Base-by-base conservation (phyloP, 1,284 basidiomycete species). In the Malassezia nana region DNA sequence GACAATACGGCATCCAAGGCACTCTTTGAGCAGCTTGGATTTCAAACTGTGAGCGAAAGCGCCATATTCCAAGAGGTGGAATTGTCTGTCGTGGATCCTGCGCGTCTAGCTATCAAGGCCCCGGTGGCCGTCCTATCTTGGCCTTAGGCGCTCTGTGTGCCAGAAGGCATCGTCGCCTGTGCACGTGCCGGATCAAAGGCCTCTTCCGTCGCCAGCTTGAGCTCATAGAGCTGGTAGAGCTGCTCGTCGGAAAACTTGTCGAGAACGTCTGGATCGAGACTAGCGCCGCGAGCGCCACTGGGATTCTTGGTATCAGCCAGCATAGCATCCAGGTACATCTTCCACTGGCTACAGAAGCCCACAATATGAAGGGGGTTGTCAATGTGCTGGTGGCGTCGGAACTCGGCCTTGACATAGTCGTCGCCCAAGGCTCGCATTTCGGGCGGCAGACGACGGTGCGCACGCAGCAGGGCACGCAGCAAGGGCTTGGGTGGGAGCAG, bases 401-500 rank as follows among this genome's bases (percentile, higher is more conserved):
- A 74, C 46, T 74, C 71, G 46, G 71, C 71, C 50, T 72, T 72
- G 50, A 75, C 60, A 55, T 75, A 75, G 31, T 64, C 59, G 50
- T 75, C 73, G 31, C 73, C 73, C 15, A 75, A 57, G 2, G 64
- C 59, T 9, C 72, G 66, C 73, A 74, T 73, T 49, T 75, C 72
- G 10, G 62, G 50, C 8, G 62, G 56, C 10, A 71, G 64, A 3
- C 48, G 40, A 2, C 69, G 58, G 42, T 75, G 73, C 0, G 64
- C 67, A 1, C 72, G 65, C 8, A 74, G 53, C 15, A 75, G 55
- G 8, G 67, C 55, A 2, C 73, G 60, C 46, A 72, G 73, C 9
- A 75, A 60, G 35, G 62, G 67, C 18, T 72, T 39, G 6, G 72
- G 71, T 0, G 69, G 69, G 1, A 74, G 55, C 18, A 74, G 53